phyloP scores from a whole-genome alignment of 768 basidiomycete genomes.

The Clitopilus passeckerianus region DNA sequence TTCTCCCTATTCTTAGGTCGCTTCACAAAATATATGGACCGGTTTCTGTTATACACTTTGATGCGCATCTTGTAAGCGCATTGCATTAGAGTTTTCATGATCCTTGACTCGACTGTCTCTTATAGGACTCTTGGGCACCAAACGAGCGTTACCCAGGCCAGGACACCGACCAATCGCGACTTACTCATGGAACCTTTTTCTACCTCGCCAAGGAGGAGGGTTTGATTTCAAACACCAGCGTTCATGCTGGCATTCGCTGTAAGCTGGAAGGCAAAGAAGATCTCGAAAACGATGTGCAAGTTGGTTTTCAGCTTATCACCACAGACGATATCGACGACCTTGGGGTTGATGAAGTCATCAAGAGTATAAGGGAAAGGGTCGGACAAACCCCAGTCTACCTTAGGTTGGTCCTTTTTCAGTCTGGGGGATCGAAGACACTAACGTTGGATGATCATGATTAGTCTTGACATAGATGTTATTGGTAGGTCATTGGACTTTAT shows the following conservation, averaged over 20 bases:
- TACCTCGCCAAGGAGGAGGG: constrained; percentile 75
- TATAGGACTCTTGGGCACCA: constrained; percentile 55
- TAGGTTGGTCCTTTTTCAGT: constrained; percentile 37
- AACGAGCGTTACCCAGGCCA: constrained; percentile 45
- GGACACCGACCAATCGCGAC: constrained; percentile 53
- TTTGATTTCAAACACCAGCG: constrained; percentile 67
- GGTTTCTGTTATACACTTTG: constrained; percentile 80
- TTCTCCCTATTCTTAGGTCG: constrained; percentile 79
- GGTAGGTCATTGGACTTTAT: constrained; percentile 30
- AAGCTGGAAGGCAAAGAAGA: constrained; percentile 50
- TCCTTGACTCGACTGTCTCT: constrained; percentile 16
- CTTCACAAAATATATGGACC: constrained; percentile 78
- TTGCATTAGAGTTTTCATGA: constrained; percentile 16
- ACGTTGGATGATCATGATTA: constrained; percentile 16
- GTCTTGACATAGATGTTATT: constrained; percentile 80
- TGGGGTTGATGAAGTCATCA: constrained; percentile 65
- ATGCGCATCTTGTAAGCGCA: constrained; percentile 44
- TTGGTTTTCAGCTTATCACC: constrained; percentile 77
- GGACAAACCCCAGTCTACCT: constrained; percentile 76
- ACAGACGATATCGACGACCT: constrained; percentile 82
- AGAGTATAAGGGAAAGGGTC: constrained; percentile 65
- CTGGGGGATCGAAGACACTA: neutral
- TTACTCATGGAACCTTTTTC: constrained; percentile 89
- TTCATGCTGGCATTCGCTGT: constrained; percentile 85
- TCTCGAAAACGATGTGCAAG: constrained; percentile 61